Percentiles rank a stretch among this genome's conserved stretches.
These are phyloP conservation scores for Powellomyces hirtus DNA, from an alignment of 192 early-diverging fungal genomes.

Conservation along the genomic window DNA sequence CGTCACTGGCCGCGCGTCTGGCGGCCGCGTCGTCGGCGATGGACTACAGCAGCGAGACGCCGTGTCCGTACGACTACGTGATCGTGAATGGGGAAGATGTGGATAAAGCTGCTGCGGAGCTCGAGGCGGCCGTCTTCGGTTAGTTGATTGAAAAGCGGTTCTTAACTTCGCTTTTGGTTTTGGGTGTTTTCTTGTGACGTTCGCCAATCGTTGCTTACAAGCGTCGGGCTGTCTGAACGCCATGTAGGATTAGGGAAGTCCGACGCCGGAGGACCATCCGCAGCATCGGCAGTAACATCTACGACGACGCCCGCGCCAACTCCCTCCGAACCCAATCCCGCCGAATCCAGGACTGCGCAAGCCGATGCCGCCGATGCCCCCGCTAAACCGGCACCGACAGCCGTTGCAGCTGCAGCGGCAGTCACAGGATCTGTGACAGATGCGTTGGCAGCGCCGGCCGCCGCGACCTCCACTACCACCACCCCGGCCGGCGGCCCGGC, in stretches of 20 bases:
- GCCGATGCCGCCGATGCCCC: background rate
- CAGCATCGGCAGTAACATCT: background rate
- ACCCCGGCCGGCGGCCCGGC: background rate
- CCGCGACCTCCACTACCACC: background rate
- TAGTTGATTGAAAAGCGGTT: background rate
- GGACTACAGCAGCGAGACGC: constrained; percentile 16
- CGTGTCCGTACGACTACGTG: constrained; percentile 21
- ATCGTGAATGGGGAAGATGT: constrained; percentile 32
- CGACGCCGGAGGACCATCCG: background rate
- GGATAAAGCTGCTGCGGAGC: constrained; percentile 23
- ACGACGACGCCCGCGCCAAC: background rate
- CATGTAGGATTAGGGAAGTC: background rate
- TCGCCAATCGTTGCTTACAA: too few relatives aligned
- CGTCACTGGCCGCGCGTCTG: constrained; percentile 26
- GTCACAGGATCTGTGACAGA: background rate
- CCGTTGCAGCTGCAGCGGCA: background rate
- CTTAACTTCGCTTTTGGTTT: too few relatives aligned
- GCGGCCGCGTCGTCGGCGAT: constrained; percentile 30
- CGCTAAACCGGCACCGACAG: background rate
- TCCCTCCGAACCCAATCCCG: background rate
- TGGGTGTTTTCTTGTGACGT: too few relatives aligned
- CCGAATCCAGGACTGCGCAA: background rate
- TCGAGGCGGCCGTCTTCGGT: constrained; percentile 27
- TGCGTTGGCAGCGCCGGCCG: background rate
- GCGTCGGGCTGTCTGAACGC: background rate